These are phyloP conservation scores for Coemansia sp. DNA, from an alignment of 192 early-diverging fungal genomes.

Conservation along the genomic window DNA sequence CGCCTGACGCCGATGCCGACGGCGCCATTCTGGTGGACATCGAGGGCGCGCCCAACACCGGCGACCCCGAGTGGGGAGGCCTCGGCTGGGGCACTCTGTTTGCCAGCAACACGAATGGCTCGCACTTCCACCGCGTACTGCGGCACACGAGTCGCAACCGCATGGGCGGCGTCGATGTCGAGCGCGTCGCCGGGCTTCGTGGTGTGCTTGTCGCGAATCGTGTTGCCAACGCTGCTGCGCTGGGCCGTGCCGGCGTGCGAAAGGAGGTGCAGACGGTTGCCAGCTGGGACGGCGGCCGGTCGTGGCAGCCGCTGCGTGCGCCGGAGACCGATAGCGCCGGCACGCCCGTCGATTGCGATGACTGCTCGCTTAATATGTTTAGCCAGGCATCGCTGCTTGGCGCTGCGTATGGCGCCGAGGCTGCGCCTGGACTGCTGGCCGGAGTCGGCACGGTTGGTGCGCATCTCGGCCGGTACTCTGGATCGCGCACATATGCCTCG, in stretches of 20 bases:
- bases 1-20: slow-evolving; percentile 62
- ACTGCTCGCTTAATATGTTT: slow-evolving; percentile 81
- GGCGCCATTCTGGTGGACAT: slow-evolving; percentile 80
- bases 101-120: slow-evolving; percentile 86
- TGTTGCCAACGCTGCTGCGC: slow-evolving; percentile 69
- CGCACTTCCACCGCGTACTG: slow-evolving; percentile 73
- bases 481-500: slow-evolving; percentile 75
- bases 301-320: slow-evolving; percentile 65
- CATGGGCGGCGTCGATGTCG: slow-evolving; percentile 81
- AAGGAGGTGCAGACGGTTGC: slow-evolving; percentile 76
- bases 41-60: slow-evolving; percentile 58
- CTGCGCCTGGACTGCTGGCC: slow-evolving; percentile 81
- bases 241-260: slow-evolving; percentile 54
- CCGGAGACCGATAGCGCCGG: slow-evolving; percentile 52
- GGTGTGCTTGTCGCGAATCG: slow-evolving; percentile 90
- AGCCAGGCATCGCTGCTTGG: slow-evolving; percentile 63
- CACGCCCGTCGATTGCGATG: slow-evolving; percentile 34
- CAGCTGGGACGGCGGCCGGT: slow-evolving; percentile 86
- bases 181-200: slow-evolving; percentile 82
- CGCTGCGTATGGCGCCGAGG: slow-evolving; percentile 64
- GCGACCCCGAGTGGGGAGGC: slow-evolving; percentile 32
- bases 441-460: slow-evolving; percentile 89
- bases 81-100: slow-evolving; percentile 64
- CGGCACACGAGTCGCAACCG: slow-evolving; percentile 79
- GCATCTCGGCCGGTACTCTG: slow-evolving; percentile 59